phyloP scores from a whole-genome alignment of 2,329 filamentous ascomycete species.

The Colletotrichum sp. region DNA sequence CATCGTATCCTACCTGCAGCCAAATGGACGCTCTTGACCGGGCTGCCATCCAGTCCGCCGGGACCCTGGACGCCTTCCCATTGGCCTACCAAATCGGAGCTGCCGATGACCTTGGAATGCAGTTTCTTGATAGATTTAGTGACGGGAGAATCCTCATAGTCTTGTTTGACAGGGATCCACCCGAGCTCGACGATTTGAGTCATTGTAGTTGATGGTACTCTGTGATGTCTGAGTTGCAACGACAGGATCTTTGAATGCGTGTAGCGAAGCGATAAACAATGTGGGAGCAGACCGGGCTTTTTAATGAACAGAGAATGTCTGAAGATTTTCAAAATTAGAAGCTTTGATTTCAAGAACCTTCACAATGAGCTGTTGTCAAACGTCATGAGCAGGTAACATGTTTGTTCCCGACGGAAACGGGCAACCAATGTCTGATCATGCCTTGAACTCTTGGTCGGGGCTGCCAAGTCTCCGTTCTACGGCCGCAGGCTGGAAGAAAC shows the following conservation, averaged over 20 bases:
- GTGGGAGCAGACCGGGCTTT: neutral
- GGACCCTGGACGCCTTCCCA: neutral
- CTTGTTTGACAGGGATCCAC: neutral
- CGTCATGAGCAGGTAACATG: no score
- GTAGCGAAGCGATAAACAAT: neutral
- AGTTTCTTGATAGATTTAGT: neutral
- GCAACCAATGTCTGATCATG: neutral
- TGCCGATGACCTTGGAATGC: neutral
- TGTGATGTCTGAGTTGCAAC: neutral
- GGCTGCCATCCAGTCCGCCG: neutral
- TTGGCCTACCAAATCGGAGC: neutral
- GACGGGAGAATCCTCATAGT: neutral
- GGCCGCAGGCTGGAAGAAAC: neutral
- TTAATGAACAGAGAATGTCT: no score
- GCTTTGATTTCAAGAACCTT: neutral
- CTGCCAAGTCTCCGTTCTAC: neutral
- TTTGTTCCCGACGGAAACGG: no score
- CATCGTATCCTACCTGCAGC: neutral
- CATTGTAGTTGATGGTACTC: neutral
- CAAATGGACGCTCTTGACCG: neutral
- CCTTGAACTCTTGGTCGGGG: neutral
- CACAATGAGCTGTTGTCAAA: no score
- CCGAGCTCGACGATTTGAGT: neutral
- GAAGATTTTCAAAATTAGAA: neutral
- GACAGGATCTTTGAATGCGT: no score